phyloP scores from a whole-genome alignment of 768 basidiomycete species.

The Phylloporus rhodoxanthus region DNA sequence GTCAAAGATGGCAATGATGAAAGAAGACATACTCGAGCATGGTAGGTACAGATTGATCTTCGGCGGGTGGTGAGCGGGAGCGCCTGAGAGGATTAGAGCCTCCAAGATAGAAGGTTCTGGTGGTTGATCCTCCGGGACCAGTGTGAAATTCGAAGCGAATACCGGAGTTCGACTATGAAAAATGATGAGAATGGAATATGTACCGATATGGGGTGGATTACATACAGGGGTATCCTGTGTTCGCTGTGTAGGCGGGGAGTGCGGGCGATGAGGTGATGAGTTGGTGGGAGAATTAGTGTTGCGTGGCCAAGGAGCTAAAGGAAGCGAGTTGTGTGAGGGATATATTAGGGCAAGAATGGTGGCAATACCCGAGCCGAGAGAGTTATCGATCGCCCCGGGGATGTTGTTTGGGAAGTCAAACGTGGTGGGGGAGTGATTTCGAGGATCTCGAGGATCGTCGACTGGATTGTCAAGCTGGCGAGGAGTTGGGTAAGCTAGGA shows the following conservation, averaged over 20 bases:
- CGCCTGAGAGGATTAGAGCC: slow-evolving; percentile 26
- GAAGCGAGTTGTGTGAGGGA: background rate
- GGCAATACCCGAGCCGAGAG: slow-evolving; percentile 40
- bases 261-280: slow-evolving; percentile 7
- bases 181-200: background rate
- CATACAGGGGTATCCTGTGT: slow-evolving; percentile 17
- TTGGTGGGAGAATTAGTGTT: background rate
- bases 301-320: slow-evolving; percentile 5
- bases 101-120: slow-evolving; percentile 36
- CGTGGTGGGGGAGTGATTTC: slow-evolving; percentile 30
- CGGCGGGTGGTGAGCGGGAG: slow-evolving; percentile 12
- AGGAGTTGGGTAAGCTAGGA: background rate
- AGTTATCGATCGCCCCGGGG: slow-evolving; percentile 40
- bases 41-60: slow-evolving; percentile 30
- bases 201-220: background rate
- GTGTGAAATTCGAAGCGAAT: slow-evolving; percentile 35
- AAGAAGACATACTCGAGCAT: slow-evolving; percentile 47
- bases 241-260: slow-evolving; percentile 14
- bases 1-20: background rate
- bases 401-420: slow-evolving; percentile 25
- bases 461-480: slow-evolving; percentile 64
- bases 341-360: background rate
- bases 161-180: slow-evolving; percentile 16
- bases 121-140: slow-evolving; percentile 22
- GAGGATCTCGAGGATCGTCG: slow-evolving; percentile 73